Evolutionary conservation across 257 asterid genomes (phyloP).

Genomic region (Asclepias syriaca): DNA sequence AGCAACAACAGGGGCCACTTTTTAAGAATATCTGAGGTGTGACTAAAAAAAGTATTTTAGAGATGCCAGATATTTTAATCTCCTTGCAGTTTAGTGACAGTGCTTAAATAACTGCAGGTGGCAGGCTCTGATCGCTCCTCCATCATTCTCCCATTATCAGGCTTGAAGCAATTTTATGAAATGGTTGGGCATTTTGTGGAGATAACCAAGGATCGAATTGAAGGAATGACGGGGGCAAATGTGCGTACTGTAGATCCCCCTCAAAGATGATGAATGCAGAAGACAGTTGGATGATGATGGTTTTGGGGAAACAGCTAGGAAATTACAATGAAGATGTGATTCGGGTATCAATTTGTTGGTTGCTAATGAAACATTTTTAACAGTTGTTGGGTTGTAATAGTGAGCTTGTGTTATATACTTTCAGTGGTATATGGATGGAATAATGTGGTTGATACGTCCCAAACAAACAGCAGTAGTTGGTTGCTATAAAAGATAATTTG

Average conservation of each 20-base stretch:
- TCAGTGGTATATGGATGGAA: not conserved
- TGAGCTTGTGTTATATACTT: conserved; percentile 3
- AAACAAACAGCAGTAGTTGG: not conserved
- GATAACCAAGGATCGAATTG: conserved; percentile 76
- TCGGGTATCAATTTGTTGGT: not conserved
- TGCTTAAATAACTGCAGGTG: conserved; percentile 48
- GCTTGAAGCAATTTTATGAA: conserved; percentile 86
- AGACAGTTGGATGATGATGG: not conserved
- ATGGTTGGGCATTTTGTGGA: conserved; percentile 97
- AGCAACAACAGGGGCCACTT: conserved; percentile 95
- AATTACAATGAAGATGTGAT: conserved; percentile 1
- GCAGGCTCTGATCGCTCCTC: conserved; percentile 96
- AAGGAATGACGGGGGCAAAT: conserved; percentile 76
- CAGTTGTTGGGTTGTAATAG: not conserved
- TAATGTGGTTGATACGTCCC: conserved; percentile 8
- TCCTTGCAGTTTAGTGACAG: not conserved
- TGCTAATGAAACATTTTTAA: not conserved
- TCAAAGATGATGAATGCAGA: conserved; percentile 65
- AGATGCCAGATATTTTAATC: too few species aligned
- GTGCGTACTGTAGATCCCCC: conserved; percentile 88
- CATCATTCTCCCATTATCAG: conserved; percentile 90
- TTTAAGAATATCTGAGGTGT: conserved; percentile 90
- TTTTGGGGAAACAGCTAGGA: not conserved
- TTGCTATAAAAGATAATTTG: not conserved
- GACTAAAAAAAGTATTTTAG: not conserved